phyloP scores from a whole-genome alignment of 1,139 yeast genomes.

The Arxiozyma slooffiae region DNA sequence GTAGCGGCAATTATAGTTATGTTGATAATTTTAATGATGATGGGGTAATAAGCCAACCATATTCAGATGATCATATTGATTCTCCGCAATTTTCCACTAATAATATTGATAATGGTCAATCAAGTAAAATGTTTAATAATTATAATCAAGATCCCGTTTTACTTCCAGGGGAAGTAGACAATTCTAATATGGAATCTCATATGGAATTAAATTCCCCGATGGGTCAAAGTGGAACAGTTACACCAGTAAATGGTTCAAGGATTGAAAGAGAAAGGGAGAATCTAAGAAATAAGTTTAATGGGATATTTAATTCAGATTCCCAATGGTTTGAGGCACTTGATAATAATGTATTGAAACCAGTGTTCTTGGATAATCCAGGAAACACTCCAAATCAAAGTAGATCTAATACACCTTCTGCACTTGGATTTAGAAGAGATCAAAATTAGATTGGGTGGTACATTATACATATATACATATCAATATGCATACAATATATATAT shows the following conservation, averaged over 20 bases:
- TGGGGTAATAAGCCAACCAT: constrained; percentile 1
- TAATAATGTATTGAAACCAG: constrained; percentile 93
- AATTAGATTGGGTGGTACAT: not conserved
- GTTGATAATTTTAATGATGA: constrained; percentile 1
- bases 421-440: constrained; percentile 1
- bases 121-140: not conserved
- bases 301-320: constrained; percentile 53
- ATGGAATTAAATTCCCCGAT: not conserved
- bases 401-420: not conserved
- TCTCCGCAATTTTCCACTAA: constrained; percentile 5
- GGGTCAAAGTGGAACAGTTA: not conserved
- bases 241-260: not conserved
- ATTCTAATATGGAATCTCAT: not conserved
- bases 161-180: not conserved
- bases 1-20: not conserved
- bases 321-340: constrained; percentile 92
- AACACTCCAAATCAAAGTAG: not conserved
- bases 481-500: not conserved
- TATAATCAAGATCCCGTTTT: constrained; percentile 1
- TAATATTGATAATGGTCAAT: not conserved
- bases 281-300: constrained; percentile 1
- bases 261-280: constrained; percentile 3
- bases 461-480: not conserved
- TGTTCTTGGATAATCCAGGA: constrained; percentile 53
- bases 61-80: constrained; percentile 4